Conservation (phyloP, 148 eudicot genomes). For the Arctostaphylos glauca region DNA sequence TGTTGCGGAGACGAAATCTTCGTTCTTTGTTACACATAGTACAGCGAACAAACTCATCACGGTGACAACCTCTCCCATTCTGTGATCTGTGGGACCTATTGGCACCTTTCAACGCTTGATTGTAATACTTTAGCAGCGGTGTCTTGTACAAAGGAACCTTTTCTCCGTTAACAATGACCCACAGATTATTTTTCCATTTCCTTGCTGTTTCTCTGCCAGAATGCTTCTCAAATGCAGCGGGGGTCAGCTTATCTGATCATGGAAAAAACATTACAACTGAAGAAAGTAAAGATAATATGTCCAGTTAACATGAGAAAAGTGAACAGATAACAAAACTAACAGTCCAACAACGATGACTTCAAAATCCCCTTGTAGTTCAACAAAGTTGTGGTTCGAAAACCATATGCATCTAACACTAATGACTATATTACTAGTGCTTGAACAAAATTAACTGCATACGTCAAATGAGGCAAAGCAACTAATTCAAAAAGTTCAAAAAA, state of each 20-base stretch:
- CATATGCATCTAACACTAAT: not conserved
- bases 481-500: not conserved
- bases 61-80: slow-evolving; percentile 43
- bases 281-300: not conserved
- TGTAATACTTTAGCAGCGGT: slow-evolving; percentile 55
- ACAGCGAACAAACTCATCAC: slow-evolving; percentile 71
- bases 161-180: slow-evolving; percentile 65
- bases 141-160: slow-evolving; percentile 70
- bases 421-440: not conserved
- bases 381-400: not conserved
- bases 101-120: slow-evolving; percentile 35
- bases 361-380: not conserved
- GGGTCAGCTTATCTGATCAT: slow-evolving; percentile 51
- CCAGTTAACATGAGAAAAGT: slow-evolving; percentile 11
- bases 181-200: slow-evolving; percentile 66
- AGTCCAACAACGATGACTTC: not conserved
- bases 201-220: slow-evolving; percentile 63
- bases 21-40: slow-evolving; percentile 53
- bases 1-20: slow-evolving; percentile 62
- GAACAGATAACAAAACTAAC: not conserved
- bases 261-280: not conserved
- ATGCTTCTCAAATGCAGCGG: slow-evolving; percentile 81
- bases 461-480: not conserved
- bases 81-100: slow-evolving; percentile 37
- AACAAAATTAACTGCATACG: not conserved